These are phyloP conservation scores for Aspergillus pseudotamarii DNA, from an alignment of 2,329 filamentous ascomycete species.

Conservation along the genomic window DNA sequence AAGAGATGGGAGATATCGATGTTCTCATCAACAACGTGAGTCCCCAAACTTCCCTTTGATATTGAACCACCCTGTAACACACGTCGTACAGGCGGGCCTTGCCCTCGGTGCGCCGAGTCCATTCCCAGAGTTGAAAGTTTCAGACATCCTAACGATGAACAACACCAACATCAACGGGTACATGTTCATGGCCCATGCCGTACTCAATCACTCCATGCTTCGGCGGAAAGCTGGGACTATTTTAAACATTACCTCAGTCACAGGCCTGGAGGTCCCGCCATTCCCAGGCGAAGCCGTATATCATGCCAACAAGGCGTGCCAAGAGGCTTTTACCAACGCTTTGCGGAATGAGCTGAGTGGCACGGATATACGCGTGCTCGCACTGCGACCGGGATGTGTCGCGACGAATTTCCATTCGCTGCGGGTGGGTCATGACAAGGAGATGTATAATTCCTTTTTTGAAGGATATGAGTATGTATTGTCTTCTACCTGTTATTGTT, in stretches of 20 bases:
- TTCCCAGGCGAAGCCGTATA: slow-evolving; percentile 55
- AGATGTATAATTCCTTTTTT: slow-evolving; percentile 49
- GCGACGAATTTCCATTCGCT: slow-evolving; percentile 53
- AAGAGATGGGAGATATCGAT: slow-evolving; percentile 44
- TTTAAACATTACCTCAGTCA: slow-evolving; percentile 53
- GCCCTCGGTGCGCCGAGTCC: slow-evolving; percentile 49
- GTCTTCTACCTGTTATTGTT: background rate
- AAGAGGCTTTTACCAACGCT: slow-evolving; percentile 54
- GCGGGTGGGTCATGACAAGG: slow-evolving; percentile 48
- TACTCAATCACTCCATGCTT: slow-evolving; percentile 49
- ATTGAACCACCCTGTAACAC: background rate
- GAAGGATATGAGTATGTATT: slow-evolving; percentile 42
- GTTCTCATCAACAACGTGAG: slow-evolving; percentile 51
- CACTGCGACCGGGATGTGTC: slow-evolving; percentile 52
- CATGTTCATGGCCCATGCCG: slow-evolving; percentile 51
- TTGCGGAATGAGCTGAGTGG: slow-evolving; percentile 52
- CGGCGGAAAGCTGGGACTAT: slow-evolving; percentile 47
- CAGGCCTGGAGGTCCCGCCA: slow-evolving; percentile 51
- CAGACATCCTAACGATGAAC: slow-evolving; percentile 50
- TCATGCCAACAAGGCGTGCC: slow-evolving; percentile 51
- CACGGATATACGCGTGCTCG: slow-evolving; percentile 52
- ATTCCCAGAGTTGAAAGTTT: slow-evolving; percentile 47
- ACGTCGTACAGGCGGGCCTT: slow-evolving; percentile 43
- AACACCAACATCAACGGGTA: slow-evolving; percentile 53
- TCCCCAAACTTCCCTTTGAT: too few species aligned